Conservation (phyloP, 2,329 filamentous ascomycete genomes). For the Fusarium sublunatum region DNA sequence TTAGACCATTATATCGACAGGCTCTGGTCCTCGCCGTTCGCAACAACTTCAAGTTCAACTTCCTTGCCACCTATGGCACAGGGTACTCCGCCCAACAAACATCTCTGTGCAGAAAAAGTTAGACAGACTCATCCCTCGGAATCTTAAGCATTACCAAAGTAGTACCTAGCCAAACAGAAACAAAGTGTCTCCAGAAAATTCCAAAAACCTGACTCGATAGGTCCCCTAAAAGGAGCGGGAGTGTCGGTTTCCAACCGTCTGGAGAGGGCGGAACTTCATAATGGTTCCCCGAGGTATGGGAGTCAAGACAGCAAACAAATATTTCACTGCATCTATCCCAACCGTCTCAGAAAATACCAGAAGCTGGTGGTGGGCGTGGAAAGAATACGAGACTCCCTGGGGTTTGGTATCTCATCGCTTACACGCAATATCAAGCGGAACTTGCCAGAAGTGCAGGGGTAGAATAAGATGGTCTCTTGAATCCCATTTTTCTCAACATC, state of each 20-base stretch:
- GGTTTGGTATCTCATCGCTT: background rate
- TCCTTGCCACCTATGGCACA: too few species aligned
- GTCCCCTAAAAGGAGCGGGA: conserved; percentile 38
- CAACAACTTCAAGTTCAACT: too few species aligned
- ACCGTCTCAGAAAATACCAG: background rate
- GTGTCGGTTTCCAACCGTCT: conserved; percentile 17
- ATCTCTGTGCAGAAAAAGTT: too few species aligned
- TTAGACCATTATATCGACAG: too few species aligned
- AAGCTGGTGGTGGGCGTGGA: background rate
- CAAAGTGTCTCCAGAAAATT: background rate
- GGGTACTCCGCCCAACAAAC: too few species aligned
- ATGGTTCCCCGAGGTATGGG: background rate
- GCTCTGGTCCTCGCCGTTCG: too few species aligned
- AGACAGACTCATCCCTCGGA: too few species aligned
- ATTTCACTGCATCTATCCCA: background rate
- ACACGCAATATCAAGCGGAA: background rate
- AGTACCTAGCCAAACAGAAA: background rate
- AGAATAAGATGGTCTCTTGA: background rate
- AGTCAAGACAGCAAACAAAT: background rate
- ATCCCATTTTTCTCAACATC: background rate
- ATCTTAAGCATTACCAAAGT: too few species aligned
- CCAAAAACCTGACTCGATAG: conserved; percentile 19
- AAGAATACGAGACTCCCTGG: background rate
- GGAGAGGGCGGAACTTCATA: background rate
- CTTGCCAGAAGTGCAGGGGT: background rate